Evolutionary conservation across 495 filamentous ascomycete genomes (phyloP).

Genomic region (Cercophora samala): DNA sequence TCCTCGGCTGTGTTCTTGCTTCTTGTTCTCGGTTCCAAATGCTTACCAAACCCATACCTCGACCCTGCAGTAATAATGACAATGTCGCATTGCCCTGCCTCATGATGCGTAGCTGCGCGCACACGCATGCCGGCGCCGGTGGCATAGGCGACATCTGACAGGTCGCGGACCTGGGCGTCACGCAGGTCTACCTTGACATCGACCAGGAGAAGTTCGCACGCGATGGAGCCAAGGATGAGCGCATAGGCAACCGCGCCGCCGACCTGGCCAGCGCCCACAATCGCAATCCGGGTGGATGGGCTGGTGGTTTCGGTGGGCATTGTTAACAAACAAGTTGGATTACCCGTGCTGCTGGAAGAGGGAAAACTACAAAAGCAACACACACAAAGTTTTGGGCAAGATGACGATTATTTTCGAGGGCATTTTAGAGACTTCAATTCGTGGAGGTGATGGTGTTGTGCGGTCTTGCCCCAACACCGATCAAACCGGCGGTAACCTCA

Average conservation of each 20-base stretch:
- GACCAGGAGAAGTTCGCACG: slow-evolving; percentile 43
- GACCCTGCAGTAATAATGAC: slow-evolving; percentile 48
- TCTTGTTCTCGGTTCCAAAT: too few relatives aligned
- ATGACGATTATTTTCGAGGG: too few relatives aligned
- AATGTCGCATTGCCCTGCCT: slow-evolving; percentile 45
- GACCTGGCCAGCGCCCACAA: slow-evolving; percentile 45
- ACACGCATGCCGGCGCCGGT: slow-evolving; percentile 32
- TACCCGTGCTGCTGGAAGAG: too few relatives aligned
- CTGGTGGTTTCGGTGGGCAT: not conserved
- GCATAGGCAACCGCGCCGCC: slow-evolving; percentile 44
- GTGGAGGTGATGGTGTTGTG: too few relatives aligned
- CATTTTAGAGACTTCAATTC: too few relatives aligned
- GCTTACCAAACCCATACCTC: slow-evolving; percentile 26
- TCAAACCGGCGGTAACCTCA: too few relatives aligned
- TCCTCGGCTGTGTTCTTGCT: too few relatives aligned
- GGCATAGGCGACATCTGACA: slow-evolving; percentile 41
- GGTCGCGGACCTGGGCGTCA: slow-evolving; percentile 46
- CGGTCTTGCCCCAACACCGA: too few relatives aligned
- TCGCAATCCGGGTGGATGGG: slow-evolving; percentile 29
- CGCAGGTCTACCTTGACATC: slow-evolving; percentile 38
- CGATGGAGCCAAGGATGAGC: slow-evolving; percentile 40
- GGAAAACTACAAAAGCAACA: too few relatives aligned
- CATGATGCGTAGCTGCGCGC: slow-evolving; percentile 35
- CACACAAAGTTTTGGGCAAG: too few relatives aligned
- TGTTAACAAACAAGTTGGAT: not conserved